Evolutionary conservation across 768 basidiomycete species (phyloP).

Genomic region (Mycena metata): DNA sequence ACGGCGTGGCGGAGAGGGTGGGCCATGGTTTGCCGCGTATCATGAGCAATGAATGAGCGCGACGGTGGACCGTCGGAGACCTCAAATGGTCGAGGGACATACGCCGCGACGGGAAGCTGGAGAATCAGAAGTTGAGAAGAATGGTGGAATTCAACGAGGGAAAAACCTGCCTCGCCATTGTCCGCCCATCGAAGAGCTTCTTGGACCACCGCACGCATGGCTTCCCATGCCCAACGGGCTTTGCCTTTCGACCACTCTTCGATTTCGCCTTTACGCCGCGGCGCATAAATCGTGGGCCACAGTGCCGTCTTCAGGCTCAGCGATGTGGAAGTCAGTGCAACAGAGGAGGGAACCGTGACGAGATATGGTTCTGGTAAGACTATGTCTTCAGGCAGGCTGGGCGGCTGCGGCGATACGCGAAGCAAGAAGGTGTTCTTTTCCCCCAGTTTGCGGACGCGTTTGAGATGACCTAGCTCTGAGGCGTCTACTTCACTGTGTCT

Average conservation of each 20-base stretch:
- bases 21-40: conserved; percentile 73
- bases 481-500: conserved; percentile 72
- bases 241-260: conserved; percentile 77
- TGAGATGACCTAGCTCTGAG: conserved; percentile 77
- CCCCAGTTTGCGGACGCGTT: conserved; percentile 75
- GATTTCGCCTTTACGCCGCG: conserved; percentile 74
- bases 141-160: conserved; percentile 13
- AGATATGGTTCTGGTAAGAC: conserved; percentile 67
- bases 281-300: conserved; percentile 91
- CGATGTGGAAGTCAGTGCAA: conserved; percentile 78
- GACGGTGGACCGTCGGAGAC: conserved; percentile 39
- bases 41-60: conserved; percentile 66
- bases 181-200: conserved; percentile 62
- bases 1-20: conserved; percentile 92
- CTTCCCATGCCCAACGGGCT: conserved; percentile 81
- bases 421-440: conserved; percentile 69
- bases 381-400: conserved; percentile 64
- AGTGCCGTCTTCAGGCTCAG: conserved; percentile 74
- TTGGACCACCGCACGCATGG: conserved; percentile 66
- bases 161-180: conserved; percentile 70
- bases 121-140: conserved; percentile 19
- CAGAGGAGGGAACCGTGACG: conserved; percentile 71
- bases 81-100: conserved; percentile 71
- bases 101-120: conserved; percentile 82
- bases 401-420: conserved; percentile 54